These are phyloP conservation scores for Aspergillus latus DNA, from an alignment of 2,329 filamentous ascomycete genomes.

Conservation along the genomic window DNA sequence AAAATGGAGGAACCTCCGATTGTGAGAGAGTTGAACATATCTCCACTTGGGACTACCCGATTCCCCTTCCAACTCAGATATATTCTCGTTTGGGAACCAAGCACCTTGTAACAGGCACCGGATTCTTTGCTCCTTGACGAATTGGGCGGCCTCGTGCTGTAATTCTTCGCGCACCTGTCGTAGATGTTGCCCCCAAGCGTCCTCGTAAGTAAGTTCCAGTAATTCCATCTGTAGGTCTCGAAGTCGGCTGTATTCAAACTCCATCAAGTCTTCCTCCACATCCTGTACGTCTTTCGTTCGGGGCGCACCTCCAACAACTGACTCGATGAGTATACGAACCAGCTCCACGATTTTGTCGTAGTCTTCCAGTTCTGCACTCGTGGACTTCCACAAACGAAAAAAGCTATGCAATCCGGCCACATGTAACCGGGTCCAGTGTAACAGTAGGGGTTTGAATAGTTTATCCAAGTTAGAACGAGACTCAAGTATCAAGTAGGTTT, in stretches of 20 bases:
- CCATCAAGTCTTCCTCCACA: conserved; percentile 82
- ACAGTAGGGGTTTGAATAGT: conserved; percentile 78
- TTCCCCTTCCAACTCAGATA: conserved; percentile 50
- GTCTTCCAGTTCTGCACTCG: conserved; percentile 78
- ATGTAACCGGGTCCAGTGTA: conserved; percentile 92
- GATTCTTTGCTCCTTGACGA: conserved; percentile 95
- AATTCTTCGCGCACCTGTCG: conserved; percentile 88
- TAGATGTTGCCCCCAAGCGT: conserved; percentile 89
- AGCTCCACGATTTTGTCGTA: conserved; percentile 93
- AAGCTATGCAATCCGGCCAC: conserved; percentile 83
- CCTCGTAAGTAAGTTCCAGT: conserved; percentile 85
- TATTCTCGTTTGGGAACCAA: conserved; percentile 69
- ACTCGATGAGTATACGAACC: conserved; percentile 83
- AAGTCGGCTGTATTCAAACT: conserved; percentile 76
- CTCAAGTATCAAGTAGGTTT: conserved; percentile 72
- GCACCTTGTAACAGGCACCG: conserved; percentile 82
- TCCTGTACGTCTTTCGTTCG: conserved; percentile 82
- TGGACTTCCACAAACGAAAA: conserved; percentile 88
- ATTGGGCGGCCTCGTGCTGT: conserved; percentile 86
- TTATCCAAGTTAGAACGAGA: conserved; percentile 77
- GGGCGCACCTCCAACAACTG: conserved; percentile 78
- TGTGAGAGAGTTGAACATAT: conserved; percentile 86
- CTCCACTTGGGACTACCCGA: conserved; percentile 61
- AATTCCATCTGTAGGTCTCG: conserved; percentile 91
- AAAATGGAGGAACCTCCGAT: conserved; percentile 86